These are phyloP conservation scores for Globisporangium paroecandrum DNA, from an alignment of 352 stramenopile genomes.

Conservation along the genomic window DNA sequence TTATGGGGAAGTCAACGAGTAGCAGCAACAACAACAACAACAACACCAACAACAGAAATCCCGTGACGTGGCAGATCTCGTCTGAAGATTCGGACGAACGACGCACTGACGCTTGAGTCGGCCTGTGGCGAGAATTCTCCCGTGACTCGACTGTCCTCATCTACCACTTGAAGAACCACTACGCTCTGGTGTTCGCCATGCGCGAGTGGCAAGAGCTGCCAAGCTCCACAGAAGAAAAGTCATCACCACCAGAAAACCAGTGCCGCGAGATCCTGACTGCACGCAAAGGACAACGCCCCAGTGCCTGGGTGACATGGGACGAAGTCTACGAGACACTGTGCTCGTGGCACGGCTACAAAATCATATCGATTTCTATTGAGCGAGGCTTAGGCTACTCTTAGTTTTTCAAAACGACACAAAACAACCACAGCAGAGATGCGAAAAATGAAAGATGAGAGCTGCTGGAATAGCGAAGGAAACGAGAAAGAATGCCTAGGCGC, in stretches of 20 bases:
- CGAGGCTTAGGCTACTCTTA: not conserved
- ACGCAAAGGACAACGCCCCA: slow-evolving; percentile 58
- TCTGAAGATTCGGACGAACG: slow-evolving; percentile 12
- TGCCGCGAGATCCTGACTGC: slow-evolving; percentile 52
- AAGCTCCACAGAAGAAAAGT: not conserved
- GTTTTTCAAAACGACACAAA: not conserved
- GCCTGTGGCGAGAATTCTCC: slow-evolving; percentile 22
- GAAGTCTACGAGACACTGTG: slow-evolving; percentile 53
- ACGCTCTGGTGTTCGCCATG: slow-evolving; percentile 66
- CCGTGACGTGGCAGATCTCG: not conserved
- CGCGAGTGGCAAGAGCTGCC: slow-evolving; percentile 34
- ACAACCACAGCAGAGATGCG: not conserved
- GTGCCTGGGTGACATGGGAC: slow-evolving; percentile 50
- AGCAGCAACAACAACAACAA: not conserved
- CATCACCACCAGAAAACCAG: not conserved
- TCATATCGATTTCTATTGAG: slow-evolving; percentile 30
- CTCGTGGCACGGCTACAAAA: slow-evolving; percentile 62
- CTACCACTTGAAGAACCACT: slow-evolving; percentile 81
- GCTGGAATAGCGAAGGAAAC: not conserved
- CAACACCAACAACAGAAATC: too few species aligned
- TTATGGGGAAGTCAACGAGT: slow-evolving; percentile 9
- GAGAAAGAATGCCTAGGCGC: slow-evolving; percentile 28
- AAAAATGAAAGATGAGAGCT: not conserved
- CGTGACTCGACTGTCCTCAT: slow-evolving; percentile 30
- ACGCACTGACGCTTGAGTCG: slow-evolving; percentile 14